Base-by-base conservation (phyloP, 371 early-diverging fungal species). In the Mucor circinelloides region DNA sequence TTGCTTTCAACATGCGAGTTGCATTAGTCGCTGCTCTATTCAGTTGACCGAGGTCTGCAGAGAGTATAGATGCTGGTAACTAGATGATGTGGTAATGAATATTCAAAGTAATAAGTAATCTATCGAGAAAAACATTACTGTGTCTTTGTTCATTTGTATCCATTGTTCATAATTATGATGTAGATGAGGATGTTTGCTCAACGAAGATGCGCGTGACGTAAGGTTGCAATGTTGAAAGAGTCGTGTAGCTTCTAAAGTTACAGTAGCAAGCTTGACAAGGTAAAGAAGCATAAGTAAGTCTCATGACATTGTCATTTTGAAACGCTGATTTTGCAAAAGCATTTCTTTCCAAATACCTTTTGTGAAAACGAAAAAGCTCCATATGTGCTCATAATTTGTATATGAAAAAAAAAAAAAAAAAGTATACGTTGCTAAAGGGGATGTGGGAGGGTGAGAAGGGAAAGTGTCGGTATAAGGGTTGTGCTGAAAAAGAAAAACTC, bases 181-280 rank as follows among this genome's bases (percentile, higher is more conserved):
- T 21, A 60, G 64, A 44, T 13, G 50, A 36, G 62, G 25, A 62
- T 54, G 62, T 15, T 40, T 55, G 21, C 48, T 54, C 17, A 17
- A 6, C 15, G 60, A 61, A 55, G 44, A 13, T 12, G 57, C 60
- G 48, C 64, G 67, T 55, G 59, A 67, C 38, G 56, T 46, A 57
- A 62, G 31, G 27, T 69, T 64, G 7, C 64, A 67, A 50, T 67
- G 68, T 34, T 72, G 68, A 59, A 68, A 72, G 27, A 72, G 64
- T 30, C 65, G 64, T 64, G 60, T 60, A 58, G 74, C 67, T 73
- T 70, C 67, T 46, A 60, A 21, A 34, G 74, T 67, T 31, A 73
- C 60, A 40, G 32, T 55, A 30, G 54, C 63, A 40, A 73, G 64
- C 74, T 73, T 63, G 9, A 58, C 21, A 19, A 52, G 58, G 9